Evolutionary conservation across 129 eudicot genomes (phyloP), one percentile per base, ranked within the genome.

Genomic region (Centrapalus pauciflorus): DNA sequence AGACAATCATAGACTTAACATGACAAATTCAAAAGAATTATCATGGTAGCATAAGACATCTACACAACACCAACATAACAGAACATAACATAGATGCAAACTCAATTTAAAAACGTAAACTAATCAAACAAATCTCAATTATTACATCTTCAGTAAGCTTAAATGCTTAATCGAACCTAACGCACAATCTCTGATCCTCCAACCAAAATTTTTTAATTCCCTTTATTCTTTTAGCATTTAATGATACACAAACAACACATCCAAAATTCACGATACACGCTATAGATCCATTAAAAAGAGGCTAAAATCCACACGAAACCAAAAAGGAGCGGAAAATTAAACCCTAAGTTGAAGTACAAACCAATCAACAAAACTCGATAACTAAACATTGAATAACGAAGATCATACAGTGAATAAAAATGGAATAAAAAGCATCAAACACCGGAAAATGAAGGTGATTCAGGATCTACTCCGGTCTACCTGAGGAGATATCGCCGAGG

Each of bases 401-500:
- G 19, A 73, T 28, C 37, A 51, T 1, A 21, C 27, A 30, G n/a
- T 7, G 23, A 75, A 30, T 30, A 2, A 45, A 8, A 55, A 67
- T 45, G 19, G 0, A 35, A 2, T 33, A 19, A 37, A 28, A 40
- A 2, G 7, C 29, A 58, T 14, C 4, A 32, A 56, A 30, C 10
- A 67, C 6, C 26, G 5, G 26, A 14, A 21, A 27, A 19, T 32
- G 56, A 48, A 49, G 68, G 21, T 34, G 33, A 62, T 35, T 34
- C 20, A 9, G 12, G 55, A 49, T 49, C 46, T 14, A 7, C 48
- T 58, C 30, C 6, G 30, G 7, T 28, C 26, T 77, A 77, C 81
- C 81, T 70, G 67, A 26, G 77, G 62, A 34, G 41, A 51, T 23
- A 30, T 38, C 69, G 72, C 73, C 69, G 66, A 54, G 8, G 72